phyloP scores from a whole-genome alignment of 306 rosid species.

The Trifolium fragiferum region DNA sequence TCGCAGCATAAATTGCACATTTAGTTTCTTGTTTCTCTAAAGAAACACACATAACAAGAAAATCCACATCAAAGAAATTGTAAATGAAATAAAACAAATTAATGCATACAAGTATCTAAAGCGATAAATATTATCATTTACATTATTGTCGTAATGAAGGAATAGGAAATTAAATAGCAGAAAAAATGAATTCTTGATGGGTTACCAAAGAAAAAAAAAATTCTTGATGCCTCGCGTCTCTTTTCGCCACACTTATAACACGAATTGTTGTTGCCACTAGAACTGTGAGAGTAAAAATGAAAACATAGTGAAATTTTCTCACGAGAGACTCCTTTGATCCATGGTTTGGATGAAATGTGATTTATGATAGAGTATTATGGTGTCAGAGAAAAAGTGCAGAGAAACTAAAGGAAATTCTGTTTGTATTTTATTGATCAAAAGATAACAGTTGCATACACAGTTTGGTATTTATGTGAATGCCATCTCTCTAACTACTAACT shows the following conservation, averaged over 20 bases:
- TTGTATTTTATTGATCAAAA: not conserved
- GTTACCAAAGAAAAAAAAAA: not conserved
- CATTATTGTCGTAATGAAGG: not conserved
- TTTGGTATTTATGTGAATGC: not conserved
- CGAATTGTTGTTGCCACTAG: not conserved
- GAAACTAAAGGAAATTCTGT: not conserved
- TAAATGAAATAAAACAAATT: constrained; percentile 7
- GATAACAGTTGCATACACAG: not conserved
- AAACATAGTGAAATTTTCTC: not conserved
- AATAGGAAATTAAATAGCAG: not conserved
- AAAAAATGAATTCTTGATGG: not conserved
- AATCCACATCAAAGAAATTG: not conserved
- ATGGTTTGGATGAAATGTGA: not conserved
- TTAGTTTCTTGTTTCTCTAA: not conserved
- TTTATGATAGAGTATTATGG: not conserved
- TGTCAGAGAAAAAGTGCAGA: not conserved
- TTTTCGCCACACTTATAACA: not conserved
- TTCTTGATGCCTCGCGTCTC: not conserved
- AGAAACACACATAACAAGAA: not conserved
- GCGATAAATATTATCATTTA: not conserved
- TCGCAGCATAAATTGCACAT: constrained; percentile 19
- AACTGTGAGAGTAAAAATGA: not conserved
- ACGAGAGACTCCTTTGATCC: not conserved
- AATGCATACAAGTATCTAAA: constrained; percentile 1
- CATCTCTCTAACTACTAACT: constrained; percentile 1